Conservation (phyloP, 257 asterid species). For the Osmanthus fragrans region DNA sequence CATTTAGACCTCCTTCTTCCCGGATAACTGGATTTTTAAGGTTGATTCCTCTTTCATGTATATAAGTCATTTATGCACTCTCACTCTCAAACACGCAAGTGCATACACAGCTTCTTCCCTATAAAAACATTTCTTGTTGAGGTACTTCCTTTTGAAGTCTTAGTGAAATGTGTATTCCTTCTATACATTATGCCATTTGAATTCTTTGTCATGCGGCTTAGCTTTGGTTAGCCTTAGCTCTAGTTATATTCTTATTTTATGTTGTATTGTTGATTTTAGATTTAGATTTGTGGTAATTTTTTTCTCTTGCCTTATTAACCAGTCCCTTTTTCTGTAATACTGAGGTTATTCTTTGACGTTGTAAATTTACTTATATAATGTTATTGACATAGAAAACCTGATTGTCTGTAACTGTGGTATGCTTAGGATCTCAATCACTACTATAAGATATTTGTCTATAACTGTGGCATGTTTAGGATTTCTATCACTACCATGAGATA, state of each 20-base stretch:
- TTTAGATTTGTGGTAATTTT: background rate
- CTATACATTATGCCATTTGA: background rate
- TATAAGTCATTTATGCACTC: constrained; percentile 3
- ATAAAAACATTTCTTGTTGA: background rate
- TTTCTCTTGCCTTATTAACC: background rate
- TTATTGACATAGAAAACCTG: background rate
- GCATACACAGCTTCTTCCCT: background rate
- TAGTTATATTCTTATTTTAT: background rate
- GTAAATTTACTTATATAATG: background rate
- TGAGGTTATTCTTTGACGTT: background rate
- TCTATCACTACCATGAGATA: background rate
- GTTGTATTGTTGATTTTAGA: background rate
- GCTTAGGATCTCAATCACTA: background rate
- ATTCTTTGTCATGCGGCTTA: constrained; percentile 2
- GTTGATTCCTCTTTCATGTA: constrained; percentile 34
- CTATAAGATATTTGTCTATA: background rate
- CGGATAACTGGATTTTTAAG: constrained; percentile 88
- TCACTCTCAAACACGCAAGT: background rate
- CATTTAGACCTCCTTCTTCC: constrained; percentile 76
- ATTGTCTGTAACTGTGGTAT: background rate
- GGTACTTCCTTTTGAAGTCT: background rate
- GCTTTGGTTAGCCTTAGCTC: background rate
- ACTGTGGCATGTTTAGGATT: background rate
- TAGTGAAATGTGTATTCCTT: background rate
- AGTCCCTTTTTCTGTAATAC: background rate